Base-by-base conservation (phyloP, 1,139 yeast species). In the Hyphopichia fennica region DNA sequence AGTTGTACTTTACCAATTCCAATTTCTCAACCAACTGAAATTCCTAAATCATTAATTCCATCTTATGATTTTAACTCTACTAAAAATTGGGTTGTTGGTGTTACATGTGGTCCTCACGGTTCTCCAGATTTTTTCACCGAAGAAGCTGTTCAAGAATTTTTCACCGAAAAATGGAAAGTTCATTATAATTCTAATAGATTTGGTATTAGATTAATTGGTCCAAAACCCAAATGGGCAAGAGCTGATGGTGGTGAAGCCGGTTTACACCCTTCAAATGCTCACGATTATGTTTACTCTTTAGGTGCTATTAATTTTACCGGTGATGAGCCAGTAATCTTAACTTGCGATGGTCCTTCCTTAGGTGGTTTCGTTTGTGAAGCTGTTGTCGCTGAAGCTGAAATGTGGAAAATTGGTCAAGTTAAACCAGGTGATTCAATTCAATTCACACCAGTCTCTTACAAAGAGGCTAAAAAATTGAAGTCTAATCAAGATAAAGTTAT, bases 241-340 rank as follows among this genome's bases (percentile, higher is more conserved):
- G 64, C 77, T n/a, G 96, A 90, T 63, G 99, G 98, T 67, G 99
- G 98, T 44, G 96, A 90, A 60, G 98, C 95, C 46, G 99, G 99
- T 45, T 73, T 91, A 59, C 99, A 93, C 69, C 99, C 99, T 42
- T 90, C 97, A 15, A 93, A 93, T 66, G 93, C 96, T 38, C 98
- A 91, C 61, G 99, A 93, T 69, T 93, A 93, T 60, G 98, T 91
- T 41, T 93, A 93, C 63, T 88, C 98, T 1, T 72, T 91, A 47
- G 98, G 99, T 56, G 98, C 98, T 30, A 84, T 93, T 63, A 93
- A 93, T 65, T 93, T 93, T 60, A 91, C 98, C 25, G 99, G 99
- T 65, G 98, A 93, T 65, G 98, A 91, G 64, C 98, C 98, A 3
- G 99, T 93, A 29, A 89, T 93, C 52, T 77, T 93, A 64, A 88